Conservation (phyloP, 2,329 filamentous ascomycete species). For the Fusarium citri region DNA sequence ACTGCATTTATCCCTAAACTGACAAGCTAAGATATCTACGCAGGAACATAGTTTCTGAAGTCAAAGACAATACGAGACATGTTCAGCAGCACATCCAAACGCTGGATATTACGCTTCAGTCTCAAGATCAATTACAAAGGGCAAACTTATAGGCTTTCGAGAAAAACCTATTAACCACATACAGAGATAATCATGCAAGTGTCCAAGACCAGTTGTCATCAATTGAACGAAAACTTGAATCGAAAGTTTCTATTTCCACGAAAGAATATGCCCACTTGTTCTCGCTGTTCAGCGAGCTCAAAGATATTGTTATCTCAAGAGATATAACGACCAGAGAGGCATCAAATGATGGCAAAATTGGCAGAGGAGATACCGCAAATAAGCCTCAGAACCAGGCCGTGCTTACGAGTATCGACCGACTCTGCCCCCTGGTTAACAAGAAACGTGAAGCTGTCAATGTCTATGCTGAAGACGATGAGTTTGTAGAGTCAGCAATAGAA, state of each 20-base stretch:
- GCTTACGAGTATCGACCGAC: background rate
- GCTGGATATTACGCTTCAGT: background rate
- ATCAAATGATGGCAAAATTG: background rate
- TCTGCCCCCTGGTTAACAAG: background rate
- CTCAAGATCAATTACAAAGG: background rate
- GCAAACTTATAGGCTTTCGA: background rate
- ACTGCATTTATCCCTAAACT: accelerated
- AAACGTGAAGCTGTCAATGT: background rate
- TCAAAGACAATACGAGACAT: background rate
- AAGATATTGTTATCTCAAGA: background rate
- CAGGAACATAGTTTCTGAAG: background rate
- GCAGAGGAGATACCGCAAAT: background rate
- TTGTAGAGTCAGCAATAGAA: background rate
- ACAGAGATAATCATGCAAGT: background rate
- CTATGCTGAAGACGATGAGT: constrained; percentile 2
- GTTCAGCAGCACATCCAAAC: background rate
- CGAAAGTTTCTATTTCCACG: background rate
- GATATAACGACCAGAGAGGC: background rate
- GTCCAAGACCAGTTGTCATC: background rate
- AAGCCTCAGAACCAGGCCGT: background rate
- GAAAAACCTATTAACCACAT: background rate
- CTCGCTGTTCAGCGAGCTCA: background rate
- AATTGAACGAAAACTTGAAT: background rate
- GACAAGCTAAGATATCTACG: background rate
- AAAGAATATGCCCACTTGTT: background rate